Percentiles rank a stretch among this genome's conserved stretches.
phyloP scores from a whole-genome alignment of 345 rosid genomes.

The Anacardium occidentale region DNA sequence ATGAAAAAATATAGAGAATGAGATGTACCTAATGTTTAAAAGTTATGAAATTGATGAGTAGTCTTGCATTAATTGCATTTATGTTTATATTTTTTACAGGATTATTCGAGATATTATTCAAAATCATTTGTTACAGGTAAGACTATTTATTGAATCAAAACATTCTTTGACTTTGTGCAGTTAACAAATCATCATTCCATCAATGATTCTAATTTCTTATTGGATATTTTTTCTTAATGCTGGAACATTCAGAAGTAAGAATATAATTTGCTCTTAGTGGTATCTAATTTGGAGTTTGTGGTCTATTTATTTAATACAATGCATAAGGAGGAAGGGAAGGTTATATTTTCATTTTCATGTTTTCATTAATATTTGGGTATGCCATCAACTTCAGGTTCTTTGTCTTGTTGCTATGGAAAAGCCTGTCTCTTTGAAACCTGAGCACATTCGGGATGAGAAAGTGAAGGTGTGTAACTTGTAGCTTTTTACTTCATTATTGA shows the following conservation, averaged over 20 bases:
- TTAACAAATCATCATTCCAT: slow-evolving; percentile 19
- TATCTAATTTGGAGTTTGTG: too few species aligned
- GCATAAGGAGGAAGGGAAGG: not conserved
- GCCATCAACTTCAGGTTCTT: slow-evolving; percentile 57
- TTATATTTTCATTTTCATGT: not conserved
- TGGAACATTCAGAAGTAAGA: slow-evolving; percentile 10
- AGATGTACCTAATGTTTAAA: not conserved
- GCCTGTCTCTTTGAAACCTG: slow-evolving; percentile 94
- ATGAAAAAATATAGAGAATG: too few species aligned
- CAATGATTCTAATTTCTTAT: not conserved
- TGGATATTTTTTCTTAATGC: not conserved
- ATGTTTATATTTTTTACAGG: slow-evolving; percentile 43
- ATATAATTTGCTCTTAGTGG: not conserved
- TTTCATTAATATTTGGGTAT: slow-evolving; percentile 8
- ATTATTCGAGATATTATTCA: slow-evolving; percentile 98
- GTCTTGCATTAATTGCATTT: slow-evolving; percentile 17
- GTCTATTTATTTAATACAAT: too few species aligned
- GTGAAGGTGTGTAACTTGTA: slow-evolving; percentile 64
- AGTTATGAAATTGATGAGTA: slow-evolving; percentile 7
- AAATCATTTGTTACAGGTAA: slow-evolving; percentile 93
- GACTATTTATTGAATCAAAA: slow-evolving; percentile 10
- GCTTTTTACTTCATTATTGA: slow-evolving; percentile 6
- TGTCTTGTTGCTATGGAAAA: slow-evolving; percentile 98
- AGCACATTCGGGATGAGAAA: slow-evolving; percentile 97
- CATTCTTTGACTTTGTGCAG: not conserved